These are phyloP conservation scores for Penicillium rolfsii DNA, from an alignment of 2,329 filamentous ascomycete species.

Conservation along the genomic window DNA sequence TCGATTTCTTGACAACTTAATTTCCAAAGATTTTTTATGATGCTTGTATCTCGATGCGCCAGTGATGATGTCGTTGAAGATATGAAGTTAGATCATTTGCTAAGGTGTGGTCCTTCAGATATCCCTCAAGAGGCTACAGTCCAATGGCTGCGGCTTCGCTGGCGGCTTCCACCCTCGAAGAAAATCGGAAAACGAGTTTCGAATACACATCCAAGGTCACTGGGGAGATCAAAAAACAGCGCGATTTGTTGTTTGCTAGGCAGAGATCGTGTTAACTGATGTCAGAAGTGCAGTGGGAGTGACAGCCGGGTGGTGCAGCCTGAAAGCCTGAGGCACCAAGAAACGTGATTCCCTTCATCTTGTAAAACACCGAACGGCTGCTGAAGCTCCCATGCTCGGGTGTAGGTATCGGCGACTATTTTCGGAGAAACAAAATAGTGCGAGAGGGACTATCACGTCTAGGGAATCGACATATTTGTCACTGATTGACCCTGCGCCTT, in stretches of 20 bases:
- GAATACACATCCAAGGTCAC: not conserved
- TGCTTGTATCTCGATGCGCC: not conserved
- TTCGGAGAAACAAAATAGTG: not conserved
- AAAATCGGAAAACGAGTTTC: not conserved
- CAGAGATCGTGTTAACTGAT: not conserved
- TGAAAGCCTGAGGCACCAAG: slow-evolving; percentile 17
- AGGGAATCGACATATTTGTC: not conserved
- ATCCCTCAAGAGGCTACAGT: not conserved
- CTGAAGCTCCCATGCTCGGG: not conserved
- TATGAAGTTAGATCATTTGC: not conserved
- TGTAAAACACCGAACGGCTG: slow-evolving; percentile 10
- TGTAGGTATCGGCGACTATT: not conserved
- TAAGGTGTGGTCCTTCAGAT: not conserved
- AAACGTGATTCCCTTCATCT: slow-evolving; percentile 26
- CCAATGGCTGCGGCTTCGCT: not conserved
- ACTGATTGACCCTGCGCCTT: not conserved
- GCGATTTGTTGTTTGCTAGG: not conserved
- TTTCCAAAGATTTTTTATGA: not conserved
- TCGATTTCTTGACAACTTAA: not conserved
- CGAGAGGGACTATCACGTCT: not conserved
- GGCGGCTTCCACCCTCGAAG: not conserved
- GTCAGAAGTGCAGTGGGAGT: not conserved
- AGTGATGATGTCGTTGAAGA: not conserved
- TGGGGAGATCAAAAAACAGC: not conserved
- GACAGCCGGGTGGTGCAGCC: not conserved